Conservation (phyloP, 23 red algal species). For the Chondrus crispus region DNA sequence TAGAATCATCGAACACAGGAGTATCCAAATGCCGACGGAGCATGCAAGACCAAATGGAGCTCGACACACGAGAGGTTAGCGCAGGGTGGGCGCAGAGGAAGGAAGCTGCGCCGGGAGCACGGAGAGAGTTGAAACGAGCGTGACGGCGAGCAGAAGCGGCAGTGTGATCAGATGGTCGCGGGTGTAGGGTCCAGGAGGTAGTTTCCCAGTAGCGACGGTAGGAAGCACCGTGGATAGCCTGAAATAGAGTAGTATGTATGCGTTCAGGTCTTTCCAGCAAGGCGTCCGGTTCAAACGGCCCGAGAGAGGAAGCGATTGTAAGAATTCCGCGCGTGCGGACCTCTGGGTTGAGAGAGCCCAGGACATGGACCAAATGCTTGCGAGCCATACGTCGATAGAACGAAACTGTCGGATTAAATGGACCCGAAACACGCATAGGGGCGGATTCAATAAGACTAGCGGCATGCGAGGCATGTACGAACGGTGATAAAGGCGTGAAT, state of each 20-base stretch:
- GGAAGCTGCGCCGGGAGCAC: background rate
- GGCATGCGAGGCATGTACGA: background rate
- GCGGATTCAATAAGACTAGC: background rate
- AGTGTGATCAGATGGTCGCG: background rate
- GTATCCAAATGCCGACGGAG: background rate
- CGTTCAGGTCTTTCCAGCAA: background rate
- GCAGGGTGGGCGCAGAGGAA: background rate
- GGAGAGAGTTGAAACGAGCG: background rate
- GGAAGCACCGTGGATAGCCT: background rate
- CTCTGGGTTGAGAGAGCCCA: too few species aligned
- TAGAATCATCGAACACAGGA: background rate
- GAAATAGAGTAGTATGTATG: background rate
- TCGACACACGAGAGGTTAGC: background rate
- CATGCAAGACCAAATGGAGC: background rate
- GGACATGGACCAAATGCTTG: too few species aligned
- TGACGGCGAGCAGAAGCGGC: background rate
- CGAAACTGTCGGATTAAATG: too few species aligned
- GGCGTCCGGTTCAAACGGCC: background rate
- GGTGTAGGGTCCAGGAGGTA: background rate
- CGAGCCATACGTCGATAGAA: too few species aligned
- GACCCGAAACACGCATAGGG: background rate
- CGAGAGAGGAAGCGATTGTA: background rate
- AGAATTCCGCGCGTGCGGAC: too few species aligned
- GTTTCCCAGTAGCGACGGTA: background rate
- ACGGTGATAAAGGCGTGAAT: background rate